Evolutionary conservation across 768 basidiomycete genomes (phyloP).

Genomic region (Ramaria rubella): DNA sequence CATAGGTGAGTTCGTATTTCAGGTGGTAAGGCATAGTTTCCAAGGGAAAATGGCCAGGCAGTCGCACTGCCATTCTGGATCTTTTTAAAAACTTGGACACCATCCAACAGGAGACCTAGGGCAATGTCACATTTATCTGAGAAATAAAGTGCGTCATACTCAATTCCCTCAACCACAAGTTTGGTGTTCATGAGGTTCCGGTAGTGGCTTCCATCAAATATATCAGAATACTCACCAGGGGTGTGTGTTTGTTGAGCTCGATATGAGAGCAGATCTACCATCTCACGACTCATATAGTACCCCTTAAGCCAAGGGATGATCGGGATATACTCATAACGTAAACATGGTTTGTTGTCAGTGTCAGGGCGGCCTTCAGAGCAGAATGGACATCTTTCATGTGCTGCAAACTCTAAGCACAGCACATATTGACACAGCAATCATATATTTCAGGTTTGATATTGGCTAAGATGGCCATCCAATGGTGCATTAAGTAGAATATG

Average conservation of each 20-base stretch:
- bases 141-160: background rate
- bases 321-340: conserved; percentile 32
- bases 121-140: background rate
- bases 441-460: conserved; percentile 28
- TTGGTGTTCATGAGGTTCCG: background rate
- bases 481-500: conserved; percentile 1
- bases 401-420: conserved; percentile 29
- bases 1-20: background rate
- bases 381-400: conserved; percentile 28
- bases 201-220: conserved; percentile 33
- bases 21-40: background rate
- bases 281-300: conserved; percentile 15
- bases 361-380: conserved; percentile 27
- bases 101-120: background rate
- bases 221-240: conserved; percentile 25
- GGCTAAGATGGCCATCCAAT: conserved; percentile 25
- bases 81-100: background rate
- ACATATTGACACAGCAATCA: conserved; percentile 40
- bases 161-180: background rate
- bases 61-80: background rate
- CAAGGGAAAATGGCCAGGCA: background rate
- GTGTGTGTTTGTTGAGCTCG: conserved; percentile 18
- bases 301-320: conserved; percentile 31
- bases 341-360: conserved; percentile 17
- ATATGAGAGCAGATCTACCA: conserved; percentile 25